phyloP scores from a whole-genome alignment of 139 green algal species.

The Axilococcus clingmanii region DNA sequence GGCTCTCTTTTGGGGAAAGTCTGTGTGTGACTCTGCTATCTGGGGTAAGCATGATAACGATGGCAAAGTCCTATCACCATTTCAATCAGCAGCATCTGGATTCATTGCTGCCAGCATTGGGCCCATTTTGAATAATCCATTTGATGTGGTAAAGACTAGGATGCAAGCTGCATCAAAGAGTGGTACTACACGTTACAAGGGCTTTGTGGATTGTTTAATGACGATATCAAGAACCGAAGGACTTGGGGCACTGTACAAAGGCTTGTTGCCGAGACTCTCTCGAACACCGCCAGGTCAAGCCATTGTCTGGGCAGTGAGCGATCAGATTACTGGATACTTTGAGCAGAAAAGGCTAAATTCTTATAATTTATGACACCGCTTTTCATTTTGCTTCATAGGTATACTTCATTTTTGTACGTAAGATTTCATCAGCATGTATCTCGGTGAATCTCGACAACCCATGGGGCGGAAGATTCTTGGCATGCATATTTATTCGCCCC shows the following conservation, averaged over 20 bases:
- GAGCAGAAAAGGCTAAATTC: slow-evolving; percentile 11
- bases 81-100: slow-evolving; percentile 75
- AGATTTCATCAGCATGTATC: too few species aligned
- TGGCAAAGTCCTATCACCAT: slow-evolving; percentile 50
- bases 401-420: too few species aligned
- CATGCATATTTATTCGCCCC: too few species aligned
- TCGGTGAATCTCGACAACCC: too few species aligned
- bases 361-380: neutral
- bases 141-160: slow-evolving; percentile 84
- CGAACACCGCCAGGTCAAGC: slow-evolving; percentile 90
- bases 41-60: slow-evolving; percentile 81
- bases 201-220: slow-evolving; percentile 70
- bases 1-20: slow-evolving; percentile 91
- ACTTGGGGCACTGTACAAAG: slow-evolving; percentile 74
- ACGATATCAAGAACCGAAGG: slow-evolving; percentile 77
- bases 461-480: too few species aligned
- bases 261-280: slow-evolving; percentile 82
- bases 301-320: slow-evolving; percentile 82
- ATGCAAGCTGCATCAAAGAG: slow-evolving; percentile 20
- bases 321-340: slow-evolving; percentile 49
- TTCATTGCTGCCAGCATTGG: slow-evolving; percentile 79
- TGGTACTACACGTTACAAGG: slow-evolving; percentile 56
- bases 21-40: slow-evolving; percentile 59
- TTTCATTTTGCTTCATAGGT: too few species aligned
- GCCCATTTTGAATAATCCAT: slow-evolving; percentile 76